Evolutionary conservation across 495 filamentous ascomycete species (phyloP).

Genomic region (Tuber brumale): DNA sequence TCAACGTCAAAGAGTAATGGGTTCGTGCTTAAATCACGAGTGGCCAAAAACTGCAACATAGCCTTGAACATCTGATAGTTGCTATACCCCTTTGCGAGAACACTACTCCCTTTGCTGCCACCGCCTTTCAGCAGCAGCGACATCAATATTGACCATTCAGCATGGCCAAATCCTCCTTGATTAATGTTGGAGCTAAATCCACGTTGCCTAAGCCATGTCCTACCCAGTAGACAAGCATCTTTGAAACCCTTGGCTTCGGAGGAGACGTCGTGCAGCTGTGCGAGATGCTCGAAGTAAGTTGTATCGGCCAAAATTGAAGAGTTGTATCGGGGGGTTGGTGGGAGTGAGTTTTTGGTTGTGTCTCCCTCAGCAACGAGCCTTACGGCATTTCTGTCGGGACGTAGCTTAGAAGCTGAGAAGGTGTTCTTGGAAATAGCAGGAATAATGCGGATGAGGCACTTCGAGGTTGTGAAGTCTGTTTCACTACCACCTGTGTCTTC

Average conservation of each 20-base stretch:
- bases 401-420: slow-evolving; percentile 63
- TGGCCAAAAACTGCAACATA: slow-evolving; percentile 71
- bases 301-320: slow-evolving; percentile 73
- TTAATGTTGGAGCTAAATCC: slow-evolving; percentile 62
- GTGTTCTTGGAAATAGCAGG: slow-evolving; percentile 58
- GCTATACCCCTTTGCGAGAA: slow-evolving; percentile 72
- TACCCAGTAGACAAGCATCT: slow-evolving; percentile 78
- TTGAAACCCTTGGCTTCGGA: slow-evolving; percentile 64
- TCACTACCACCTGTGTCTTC: slow-evolving; percentile 26
- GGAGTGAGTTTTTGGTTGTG: slow-evolving; percentile 34
- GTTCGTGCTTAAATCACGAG: slow-evolving; percentile 58
- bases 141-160: slow-evolving; percentile 75
- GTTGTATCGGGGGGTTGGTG: slow-evolving; percentile 82
- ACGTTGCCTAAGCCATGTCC: slow-evolving; percentile 81
- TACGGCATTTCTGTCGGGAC: slow-evolving; percentile 63
- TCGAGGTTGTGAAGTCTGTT: slow-evolving; percentile 41
- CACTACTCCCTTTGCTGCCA: slow-evolving; percentile 58
- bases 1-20: slow-evolving; percentile 52
- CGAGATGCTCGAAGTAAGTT: slow-evolving; percentile 63
- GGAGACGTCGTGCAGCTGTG: slow-evolving; percentile 58
- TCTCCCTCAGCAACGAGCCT: slow-evolving; percentile 49
- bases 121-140: slow-evolving; percentile 75
- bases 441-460: slow-evolving; percentile 68
- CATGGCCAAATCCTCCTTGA: slow-evolving; percentile 84
- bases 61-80: slow-evolving; percentile 94